Conservation (phyloP, 176 grass and related monocot genomes). For the Chrysopogon serrulatus region DNA sequence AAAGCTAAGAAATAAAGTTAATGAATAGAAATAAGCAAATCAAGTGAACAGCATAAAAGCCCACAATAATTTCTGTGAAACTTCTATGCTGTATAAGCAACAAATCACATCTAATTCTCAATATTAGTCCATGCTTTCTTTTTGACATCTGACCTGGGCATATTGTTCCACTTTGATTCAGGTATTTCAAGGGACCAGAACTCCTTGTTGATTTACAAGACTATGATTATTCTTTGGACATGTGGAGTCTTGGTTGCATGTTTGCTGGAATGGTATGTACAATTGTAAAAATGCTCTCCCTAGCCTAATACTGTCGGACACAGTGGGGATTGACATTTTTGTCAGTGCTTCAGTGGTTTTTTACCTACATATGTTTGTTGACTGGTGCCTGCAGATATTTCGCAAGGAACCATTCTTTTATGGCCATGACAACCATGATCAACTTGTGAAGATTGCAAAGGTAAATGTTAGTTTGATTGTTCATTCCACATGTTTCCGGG, state of each 20-base stretch:
- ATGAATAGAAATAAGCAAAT: conserved; percentile 1
- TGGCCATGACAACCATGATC: conserved; percentile 97
- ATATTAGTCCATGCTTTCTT: background rate
- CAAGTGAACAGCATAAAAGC: background rate
- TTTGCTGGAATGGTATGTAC: conserved; percentile 96
- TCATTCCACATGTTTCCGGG: background rate
- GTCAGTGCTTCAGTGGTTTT: background rate
- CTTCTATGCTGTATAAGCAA: background rate
- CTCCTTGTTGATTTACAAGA: conserved; percentile 95
- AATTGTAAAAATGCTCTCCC: background rate
- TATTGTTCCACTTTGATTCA: conserved; percentile 24
- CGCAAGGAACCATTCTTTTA: conserved; percentile 99
- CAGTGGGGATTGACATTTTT: conserved; percentile 6
- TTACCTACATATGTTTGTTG: conserved; percentile 17
- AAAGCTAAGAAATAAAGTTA: background rate
- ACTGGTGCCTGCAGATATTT: conserved; percentile 79
- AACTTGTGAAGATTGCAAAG: conserved; percentile 98
- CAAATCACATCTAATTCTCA: conserved; percentile 9
- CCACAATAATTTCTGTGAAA: background rate
- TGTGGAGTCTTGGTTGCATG: conserved; percentile 99
- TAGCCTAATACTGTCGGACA: background rate
- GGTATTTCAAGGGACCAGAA: conserved; percentile 95
- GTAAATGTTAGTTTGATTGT: conserved; percentile 28
- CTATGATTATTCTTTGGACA: conserved; percentile 92
- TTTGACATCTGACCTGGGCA: conserved; percentile 10